Base-by-base conservation (phyloP, 1,284 basidiomycete species). In the Cystobasidiaceae sp. region DNA sequence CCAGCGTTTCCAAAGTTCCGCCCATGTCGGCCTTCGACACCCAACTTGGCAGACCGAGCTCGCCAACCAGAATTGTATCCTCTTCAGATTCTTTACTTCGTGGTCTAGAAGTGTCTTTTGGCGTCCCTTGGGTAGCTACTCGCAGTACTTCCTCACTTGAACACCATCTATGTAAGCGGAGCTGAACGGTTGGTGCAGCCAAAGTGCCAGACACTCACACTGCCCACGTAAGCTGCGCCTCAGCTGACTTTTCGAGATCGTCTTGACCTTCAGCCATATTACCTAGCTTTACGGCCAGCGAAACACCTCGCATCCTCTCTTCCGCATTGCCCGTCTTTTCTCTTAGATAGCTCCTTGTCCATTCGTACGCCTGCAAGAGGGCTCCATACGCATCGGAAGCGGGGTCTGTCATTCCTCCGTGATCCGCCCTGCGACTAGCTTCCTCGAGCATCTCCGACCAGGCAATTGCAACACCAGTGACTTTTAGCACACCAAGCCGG, bases 21-120 rank as follows among this genome's bases (percentile, higher is more conserved):
- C 75, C 74, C 1, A 77, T 33, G 30, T 77, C 75, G 44, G 73
- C 70, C 25, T 67, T 68, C 0, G 70, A 66, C 1, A 76, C 71
- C 76, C 76, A 77, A 2, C 70, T 45, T 2, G 76, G 76, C 15
- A 77, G 70, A n/a, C 71, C 69, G 13, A 77, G 68, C 51, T 77
- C 76, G 2, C 71, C 68, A 0, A 75, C 63, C 1, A 71, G 48
- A 21, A 74, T 64, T 11, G 70, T 70, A 25, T 54, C 49, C 15
- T 56, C 49, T 11, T 55, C 33, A 7, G 19, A 34, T 3, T 39
- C 28, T 17, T 34, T 4, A 23, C 65, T 55, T 15, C 62, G 32
- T 27, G 11, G 25, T 23, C 28, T 34, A 19, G 33, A 11, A 21
- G 52, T 33, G 9, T 33, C 34, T 25, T 43, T 51, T 9, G 41